Evolutionary conservation across 768 basidiomycete species (phyloP), one percentile per base, ranked within the genome.

Genomic region (Strobilomyces dryophilus): DNA sequence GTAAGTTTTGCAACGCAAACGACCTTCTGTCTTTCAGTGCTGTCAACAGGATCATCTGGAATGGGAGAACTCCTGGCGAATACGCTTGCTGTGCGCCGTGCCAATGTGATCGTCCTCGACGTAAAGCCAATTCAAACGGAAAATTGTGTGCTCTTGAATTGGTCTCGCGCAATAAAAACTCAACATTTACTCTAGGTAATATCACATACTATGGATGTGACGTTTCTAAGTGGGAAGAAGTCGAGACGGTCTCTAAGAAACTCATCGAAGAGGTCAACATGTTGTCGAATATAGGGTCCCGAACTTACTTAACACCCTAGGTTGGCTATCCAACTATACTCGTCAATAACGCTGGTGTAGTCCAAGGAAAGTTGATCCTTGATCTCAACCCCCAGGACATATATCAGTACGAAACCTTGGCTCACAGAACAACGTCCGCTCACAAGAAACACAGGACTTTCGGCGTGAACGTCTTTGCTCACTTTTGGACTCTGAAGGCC

Each of bases 261-360:
- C 79, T 98, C 53, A 69, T 83, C 5, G 79, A 89, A 63, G 94
- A 98, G 76, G 92, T 92, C 54, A 57, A 71, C 54, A 24, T 11
- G 31, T 47, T 24, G 6, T 15, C 14, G 31, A 14, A 45, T 21
- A 8, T 41, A 26, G 10, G 7, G 32, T 20, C 27, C 20, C 20
- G 26, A 35, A 26, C 32, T 51, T 21, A 56, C 53, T 29, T 45
- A 48, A 45, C 42, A 41, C 29, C 26, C 31, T 60, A 95, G 91
- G 77, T 95, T 48, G 95, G 92, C 4, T 79, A 89, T 53, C 91
- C 91, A 0, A 97, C 97, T 0, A 79, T 98, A 36, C 73, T 99
- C 21, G 76, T 99, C 61, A 98, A 98, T 73, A 98, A 95, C 65
- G 97, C 95, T 0, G 97, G 95, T 18, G 84, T 97, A 52, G 91